A percentile compares a stretch with the other conserved stretches of the same genome.
These are phyloP conservation scores for Fusarium incarnatum DNA, from an alignment of 2,329 filamentous ascomycete genomes.

Conservation along the genomic window DNA sequence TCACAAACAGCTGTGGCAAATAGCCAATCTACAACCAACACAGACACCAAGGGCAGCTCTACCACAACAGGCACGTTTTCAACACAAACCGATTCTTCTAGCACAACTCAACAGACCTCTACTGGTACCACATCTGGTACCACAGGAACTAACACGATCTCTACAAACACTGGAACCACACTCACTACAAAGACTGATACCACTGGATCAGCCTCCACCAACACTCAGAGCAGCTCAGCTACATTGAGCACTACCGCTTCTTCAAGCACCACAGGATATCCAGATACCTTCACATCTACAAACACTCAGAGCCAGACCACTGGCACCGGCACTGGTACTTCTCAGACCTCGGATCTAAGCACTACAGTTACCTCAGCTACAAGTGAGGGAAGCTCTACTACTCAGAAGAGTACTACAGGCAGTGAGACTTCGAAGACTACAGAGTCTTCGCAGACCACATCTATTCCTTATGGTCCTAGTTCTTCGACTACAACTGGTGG, in stretches of 20 bases:
- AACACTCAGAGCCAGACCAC: neutral
- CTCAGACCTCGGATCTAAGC: neutral
- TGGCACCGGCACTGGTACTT: neutral
- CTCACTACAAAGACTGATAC: neutral
- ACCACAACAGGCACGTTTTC: constrained; percentile 1
- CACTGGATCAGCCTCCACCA: neutral
- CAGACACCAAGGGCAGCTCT: constrained; percentile 1
- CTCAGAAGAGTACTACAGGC: neutral
- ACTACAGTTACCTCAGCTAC: constrained; percentile 14
- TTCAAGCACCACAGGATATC: constrained; percentile 3
- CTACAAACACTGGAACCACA: neutral
- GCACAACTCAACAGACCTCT: neutral
- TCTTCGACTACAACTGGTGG: neutral
- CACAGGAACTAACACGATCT: constrained; percentile 1
- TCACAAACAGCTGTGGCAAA: neutral
- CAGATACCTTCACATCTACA: neutral
- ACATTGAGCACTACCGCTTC: constrained; percentile 13
- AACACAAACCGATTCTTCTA: neutral
- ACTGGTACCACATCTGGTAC: neutral
- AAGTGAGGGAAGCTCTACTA: constrained; percentile 8
- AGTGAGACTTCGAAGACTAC: constrained; percentile 1
- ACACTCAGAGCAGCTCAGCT: constrained; percentile 15
- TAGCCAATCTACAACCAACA: neutral
- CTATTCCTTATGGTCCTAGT: neutral
- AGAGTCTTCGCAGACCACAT: constrained; percentile 1